Evolutionary conservation across 805 yeast species (phyloP).

Genomic region (Tetrapisispora arboricola): DNA sequence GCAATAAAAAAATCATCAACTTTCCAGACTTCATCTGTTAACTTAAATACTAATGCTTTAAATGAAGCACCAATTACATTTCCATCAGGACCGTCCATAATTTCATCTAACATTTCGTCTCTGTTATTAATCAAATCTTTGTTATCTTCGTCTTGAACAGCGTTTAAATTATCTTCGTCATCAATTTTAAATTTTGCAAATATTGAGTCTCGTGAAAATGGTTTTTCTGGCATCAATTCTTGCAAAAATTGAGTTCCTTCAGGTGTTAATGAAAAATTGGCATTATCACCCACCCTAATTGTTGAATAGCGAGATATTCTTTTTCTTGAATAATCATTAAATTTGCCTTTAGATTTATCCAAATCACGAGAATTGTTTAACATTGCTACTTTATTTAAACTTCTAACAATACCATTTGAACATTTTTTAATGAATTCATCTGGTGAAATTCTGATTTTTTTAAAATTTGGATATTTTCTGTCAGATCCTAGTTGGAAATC

Average conservation of each 20-base stretch:
- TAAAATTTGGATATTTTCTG: constrained; percentile 59
- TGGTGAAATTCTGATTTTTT: constrained; percentile 45
- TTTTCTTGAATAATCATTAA: neutral
- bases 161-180: constrained; percentile 10
- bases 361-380: neutral
- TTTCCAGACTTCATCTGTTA: constrained; percentile 54
- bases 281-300: constrained; percentile 25
- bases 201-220: constrained; percentile 30
- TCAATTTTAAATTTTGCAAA: constrained; percentile 29
- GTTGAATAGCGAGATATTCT: constrained; percentile 9
- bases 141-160: neutral
- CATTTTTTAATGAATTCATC: constrained; percentile 51
- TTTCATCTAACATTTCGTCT: constrained; percentile 31
- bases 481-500: constrained; percentile 51
- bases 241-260: constrained; percentile 28
- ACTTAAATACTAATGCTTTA: constrained; percentile 51
- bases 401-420: constrained; percentile 47
- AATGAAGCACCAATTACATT: constrained; percentile 60
- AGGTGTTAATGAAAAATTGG: constrained; percentile 13
- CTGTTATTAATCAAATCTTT: constrained; percentile 14
- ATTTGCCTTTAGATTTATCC: too few relatives aligned
- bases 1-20: constrained; percentile 62
- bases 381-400: constrained; percentile 26
- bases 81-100: constrained; percentile 33
- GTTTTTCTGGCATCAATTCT: constrained; percentile 27